A percentile compares a stretch with the other conserved stretches of the same genome.
These are phyloP conservation scores for Candolleomyces aberdarensis DNA, from an alignment of 768 basidiomycete species.

Conservation along the genomic window DNA sequence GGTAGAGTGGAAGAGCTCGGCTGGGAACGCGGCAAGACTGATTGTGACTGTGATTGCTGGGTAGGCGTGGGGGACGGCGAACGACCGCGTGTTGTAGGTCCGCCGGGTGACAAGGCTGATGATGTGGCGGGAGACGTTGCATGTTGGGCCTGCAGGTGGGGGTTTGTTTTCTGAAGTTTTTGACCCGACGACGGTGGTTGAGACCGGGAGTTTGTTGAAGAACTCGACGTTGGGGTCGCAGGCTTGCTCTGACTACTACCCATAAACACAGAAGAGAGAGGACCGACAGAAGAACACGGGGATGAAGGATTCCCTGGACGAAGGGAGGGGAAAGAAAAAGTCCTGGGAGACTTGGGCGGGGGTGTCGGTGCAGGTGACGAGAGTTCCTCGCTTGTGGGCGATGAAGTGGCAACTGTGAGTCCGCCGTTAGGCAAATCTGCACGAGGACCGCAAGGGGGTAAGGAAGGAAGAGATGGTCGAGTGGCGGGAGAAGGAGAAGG, in stretches of 20 bases:
- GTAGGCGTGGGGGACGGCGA: neutral
- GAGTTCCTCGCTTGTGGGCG: neutral
- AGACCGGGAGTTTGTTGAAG: neutral
- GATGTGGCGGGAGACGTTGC: neutral
- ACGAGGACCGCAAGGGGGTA: neutral
- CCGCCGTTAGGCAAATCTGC: neutral
- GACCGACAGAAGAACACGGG: neutral
- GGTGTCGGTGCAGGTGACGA: slow-evolving; percentile 3
- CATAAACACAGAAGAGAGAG: slow-evolving; percentile 4
- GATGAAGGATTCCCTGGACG: neutral
- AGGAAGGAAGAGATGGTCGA: neutral
- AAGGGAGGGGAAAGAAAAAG: neutral
- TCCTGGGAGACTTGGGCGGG: slow-evolving; percentile 10
- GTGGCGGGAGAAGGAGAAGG: neutral
- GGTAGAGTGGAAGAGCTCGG: slow-evolving; percentile 5
- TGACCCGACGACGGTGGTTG: neutral
- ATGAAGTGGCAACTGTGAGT: neutral
- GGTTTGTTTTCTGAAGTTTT: neutral
- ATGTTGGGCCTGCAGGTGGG: neutral
- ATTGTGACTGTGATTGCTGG: slow-evolving; percentile 18
- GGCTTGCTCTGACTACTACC: slow-evolving; percentile 11
- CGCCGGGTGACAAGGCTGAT: neutral
- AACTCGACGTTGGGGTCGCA: neutral
- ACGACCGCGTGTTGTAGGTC: slow-evolving; percentile 3
- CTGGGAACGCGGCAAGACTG: slow-evolving; percentile 55